Base-by-base conservation (phyloP, 108 stramenopile genomes). In the Nitzschia palea region DNA sequence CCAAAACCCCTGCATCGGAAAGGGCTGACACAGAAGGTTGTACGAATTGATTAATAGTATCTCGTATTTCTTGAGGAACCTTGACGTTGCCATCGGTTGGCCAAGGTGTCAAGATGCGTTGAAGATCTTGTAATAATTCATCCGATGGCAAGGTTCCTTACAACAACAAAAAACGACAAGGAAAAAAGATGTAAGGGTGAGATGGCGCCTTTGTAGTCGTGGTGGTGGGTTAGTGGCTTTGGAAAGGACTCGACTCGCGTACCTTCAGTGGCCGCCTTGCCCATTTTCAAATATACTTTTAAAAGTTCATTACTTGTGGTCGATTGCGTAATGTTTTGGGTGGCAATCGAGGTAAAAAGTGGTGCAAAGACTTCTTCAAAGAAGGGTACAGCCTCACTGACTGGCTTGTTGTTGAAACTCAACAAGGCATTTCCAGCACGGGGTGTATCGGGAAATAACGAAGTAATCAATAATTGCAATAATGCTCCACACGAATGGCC, bases 401-500 rank as follows among this genome's bases (percentile, higher is more conserved):
- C 89, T 1, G 85, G 88, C 69, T 90, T 87, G 79, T 97, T 95
- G 78, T 97, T 97, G 82, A 84, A 97, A 67, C 88, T 87, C 27
- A 96, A 69, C 18, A 93, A 59, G 3, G 93, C 94, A 74, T 95
- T 95, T 44, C 88, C 97, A 0, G 94, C 94, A 1, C 92, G 74
- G 6, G 92, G 97, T 26, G 95, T 96, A 66, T 96, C 95, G 31
- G 97, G 95, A 70, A 96, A 95, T 6, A 96, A 65, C 37, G 77
- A 86, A 15, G 90, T 94, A 52, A 97, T 94, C 30, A 97, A 73
- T 54, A 95, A 67, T 42, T 97, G 97, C 52, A 97, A 72, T 45
- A 97, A 67, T 20, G 95, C 84, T 8, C 97, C 97, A 47, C 85
- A 89, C 3, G 85, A 86, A 80, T 97, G 97, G 14, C 97, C 97